Percentiles rank a stretch among this genome's conserved stretches.
Evolutionary conservation across 768 basidiomycete genomes (phyloP).

Genomic region (Asterophora parasitica): DNA sequence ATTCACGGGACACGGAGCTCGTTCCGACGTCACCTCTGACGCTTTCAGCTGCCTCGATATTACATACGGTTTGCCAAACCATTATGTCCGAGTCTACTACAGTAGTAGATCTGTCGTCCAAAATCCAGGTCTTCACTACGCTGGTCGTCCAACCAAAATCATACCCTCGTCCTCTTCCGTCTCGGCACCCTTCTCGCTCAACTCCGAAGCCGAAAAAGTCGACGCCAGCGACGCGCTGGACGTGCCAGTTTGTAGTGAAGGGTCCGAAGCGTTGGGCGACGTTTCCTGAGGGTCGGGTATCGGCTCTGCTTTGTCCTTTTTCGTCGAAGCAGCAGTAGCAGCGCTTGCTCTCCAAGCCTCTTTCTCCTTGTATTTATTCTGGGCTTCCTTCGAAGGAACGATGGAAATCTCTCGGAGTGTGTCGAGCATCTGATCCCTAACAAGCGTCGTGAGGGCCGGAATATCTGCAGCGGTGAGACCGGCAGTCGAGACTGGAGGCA

Average conservation of each 20-base stretch:
- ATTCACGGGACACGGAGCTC: no score
- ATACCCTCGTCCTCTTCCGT: conserved; percentile 85
- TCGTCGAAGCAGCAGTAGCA: neutral
- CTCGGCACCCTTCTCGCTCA: conserved; percentile 63
- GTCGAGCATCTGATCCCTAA: conserved; percentile 76
- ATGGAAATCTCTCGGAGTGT: conserved; percentile 75
- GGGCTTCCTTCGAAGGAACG: conserved; percentile 25
- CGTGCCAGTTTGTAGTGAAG: conserved; percentile 7
- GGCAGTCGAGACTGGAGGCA: conserved; percentile 81
- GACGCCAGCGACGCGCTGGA: conserved; percentile 34
- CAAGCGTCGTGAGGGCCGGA: conserved; percentile 53
- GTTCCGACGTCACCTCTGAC: neutral
- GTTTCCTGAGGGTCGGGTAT: neutral
- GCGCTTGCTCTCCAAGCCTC: conserved; percentile 5
- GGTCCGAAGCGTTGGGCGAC: neutral
- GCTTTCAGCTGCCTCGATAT: neutral
- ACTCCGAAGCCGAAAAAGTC: conserved; percentile 30
- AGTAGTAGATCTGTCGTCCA: neutral
- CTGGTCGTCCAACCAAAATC: conserved; percentile 68
- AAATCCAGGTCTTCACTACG: conserved; percentile 10
- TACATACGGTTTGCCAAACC: neutral
- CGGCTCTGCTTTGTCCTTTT: neutral
- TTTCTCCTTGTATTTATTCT: conserved; percentile 5
- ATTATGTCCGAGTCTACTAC: neutral
- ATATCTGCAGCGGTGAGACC: conserved; percentile 72